Conservation (phyloP, 352 stramenopile genomes). For the Blastocystis sp. region DNA sequence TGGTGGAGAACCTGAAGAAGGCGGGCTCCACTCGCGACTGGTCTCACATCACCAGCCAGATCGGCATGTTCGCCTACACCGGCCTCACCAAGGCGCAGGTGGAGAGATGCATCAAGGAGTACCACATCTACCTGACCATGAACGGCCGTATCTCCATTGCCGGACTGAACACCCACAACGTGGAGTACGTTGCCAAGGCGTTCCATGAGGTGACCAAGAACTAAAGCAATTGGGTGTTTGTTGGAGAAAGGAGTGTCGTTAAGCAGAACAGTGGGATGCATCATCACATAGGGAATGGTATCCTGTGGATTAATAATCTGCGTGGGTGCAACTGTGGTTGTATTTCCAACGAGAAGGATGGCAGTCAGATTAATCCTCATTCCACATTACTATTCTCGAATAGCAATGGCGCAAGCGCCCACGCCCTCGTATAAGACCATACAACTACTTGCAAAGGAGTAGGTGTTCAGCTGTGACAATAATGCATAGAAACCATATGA, state of each 20-base stretch:
- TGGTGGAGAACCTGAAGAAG: slow-evolving; percentile 77
- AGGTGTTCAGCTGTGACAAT: too few species aligned
- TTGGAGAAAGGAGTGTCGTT: neutral
- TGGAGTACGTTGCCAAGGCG: slow-evolving; percentile 85
- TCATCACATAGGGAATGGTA: too few species aligned
- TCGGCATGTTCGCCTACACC: slow-evolving; percentile 99
- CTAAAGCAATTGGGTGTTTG: slow-evolving; percentile 39
- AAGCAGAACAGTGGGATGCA: too few species aligned
- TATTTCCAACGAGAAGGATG: too few species aligned
- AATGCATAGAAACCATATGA: too few species aligned
- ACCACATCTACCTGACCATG: slow-evolving; percentile 96
- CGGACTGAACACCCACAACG: slow-evolving; percentile 88
- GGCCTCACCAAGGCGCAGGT: slow-evolving; percentile 88
- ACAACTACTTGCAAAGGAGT: too few species aligned
- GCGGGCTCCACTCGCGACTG: slow-evolving; percentile 78
- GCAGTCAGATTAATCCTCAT: too few species aligned
- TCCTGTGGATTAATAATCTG: too few species aligned
- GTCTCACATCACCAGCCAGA: slow-evolving; percentile 92
- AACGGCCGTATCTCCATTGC: slow-evolving; percentile 95
- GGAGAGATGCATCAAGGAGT: slow-evolving; percentile 85
- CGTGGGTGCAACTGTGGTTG: too few species aligned
- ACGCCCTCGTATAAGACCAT: too few species aligned
- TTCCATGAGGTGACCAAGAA: slow-evolving; percentile 80
- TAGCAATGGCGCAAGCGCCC: too few species aligned
- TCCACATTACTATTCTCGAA: too few species aligned